phyloP scores from a whole-genome alignment of 129 eudicot species.

The Pittosporum tobira region DNA sequence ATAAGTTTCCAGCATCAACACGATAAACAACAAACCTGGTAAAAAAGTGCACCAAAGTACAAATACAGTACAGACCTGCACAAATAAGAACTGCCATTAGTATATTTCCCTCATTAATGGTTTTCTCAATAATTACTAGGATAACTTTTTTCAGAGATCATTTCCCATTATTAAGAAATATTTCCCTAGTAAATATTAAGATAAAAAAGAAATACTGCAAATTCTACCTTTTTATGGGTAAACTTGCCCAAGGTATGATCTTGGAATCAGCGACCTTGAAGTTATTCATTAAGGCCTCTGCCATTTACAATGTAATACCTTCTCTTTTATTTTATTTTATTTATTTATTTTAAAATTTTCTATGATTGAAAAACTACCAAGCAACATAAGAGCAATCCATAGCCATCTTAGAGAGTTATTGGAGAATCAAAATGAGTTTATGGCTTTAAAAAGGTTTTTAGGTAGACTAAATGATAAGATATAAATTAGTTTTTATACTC shows the following conservation, averaged over 20 bases:
- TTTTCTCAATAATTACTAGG: background rate
- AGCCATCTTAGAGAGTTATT: too few relatives aligned
- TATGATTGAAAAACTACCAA: background rate
- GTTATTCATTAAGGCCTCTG: too few relatives aligned
- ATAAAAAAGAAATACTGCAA: background rate
- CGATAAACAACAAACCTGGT: constrained; percentile 53
- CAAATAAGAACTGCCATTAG: constrained; percentile 18
- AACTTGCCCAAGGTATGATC: too few relatives aligned
- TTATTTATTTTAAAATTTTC: too few relatives aligned
- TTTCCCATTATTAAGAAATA: background rate
- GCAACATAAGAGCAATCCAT: background rate
- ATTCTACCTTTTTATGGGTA: background rate
- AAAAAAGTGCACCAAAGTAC: constrained; percentile 50
- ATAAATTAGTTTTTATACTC: too few relatives aligned
- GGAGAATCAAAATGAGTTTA: background rate
- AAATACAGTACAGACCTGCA: constrained; percentile 60
- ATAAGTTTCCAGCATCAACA: too few relatives aligned
- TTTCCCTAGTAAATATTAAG: background rate
- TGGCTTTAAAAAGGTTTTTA: too few relatives aligned
- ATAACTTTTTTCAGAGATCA: too few relatives aligned
- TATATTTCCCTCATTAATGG: background rate
- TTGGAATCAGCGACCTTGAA: too few relatives aligned
- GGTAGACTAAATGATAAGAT: too few relatives aligned
- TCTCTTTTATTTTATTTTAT: too few relatives aligned
- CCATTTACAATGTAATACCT: too few relatives aligned